Evolutionary conservation across 2,329 filamentous ascomycete species (phyloP), one percentile per base, ranked within the genome.

Genomic region (Aspergillus transmontanensis): DNA sequence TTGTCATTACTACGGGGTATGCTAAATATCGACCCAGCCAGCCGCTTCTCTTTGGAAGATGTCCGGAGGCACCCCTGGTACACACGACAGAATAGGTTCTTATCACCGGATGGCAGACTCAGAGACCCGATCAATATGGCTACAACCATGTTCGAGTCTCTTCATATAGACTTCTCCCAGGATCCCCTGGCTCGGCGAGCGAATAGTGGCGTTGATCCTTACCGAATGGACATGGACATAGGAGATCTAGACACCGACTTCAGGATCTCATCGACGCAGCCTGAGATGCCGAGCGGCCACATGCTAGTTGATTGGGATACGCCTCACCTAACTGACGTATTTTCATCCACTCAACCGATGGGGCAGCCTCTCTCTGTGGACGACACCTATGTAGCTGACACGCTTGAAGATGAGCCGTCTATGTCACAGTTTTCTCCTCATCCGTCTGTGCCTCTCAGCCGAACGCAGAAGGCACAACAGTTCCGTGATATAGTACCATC

Each of bases 31-130:
- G 89, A 97, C 60, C 83, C 90, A 0, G 75, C 76, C 6, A 88
- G 86, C 67, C 89, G 95, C 48, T 97, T 97, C 81, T 89, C 87
- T n/a, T 90, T 98, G 68, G 86, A 91, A 57, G 89, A 93, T 71
- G 90, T 99, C 68, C 90, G 93, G 64, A 89, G 91, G 67, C 95
- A 99, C 78, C 94, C 94, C 1, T 99, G 95, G 95, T 97, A 93
- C 76, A 97, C 92, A 4, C 87, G 92, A 53, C 84, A 84, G 64
- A 99, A 98, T 76, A 85, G 84, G 36, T 89, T 93, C 71, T 84
- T 98, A 57, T 88, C 89, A 4, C 73, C 85, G 0, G 89, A 93
- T 64, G 94, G 94, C 69, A 87, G 85, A 67, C 85, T 94, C 39
- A 86, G 86, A 12, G 92, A 98, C 71, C 92, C 92, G 1, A 82